A percentile compares a stretch with the other conserved stretches of the same genome.
These are phyloP conservation scores for Yarrowia sp. DNA, from an alignment of 805 yeast species.

Conservation along the genomic window DNA sequence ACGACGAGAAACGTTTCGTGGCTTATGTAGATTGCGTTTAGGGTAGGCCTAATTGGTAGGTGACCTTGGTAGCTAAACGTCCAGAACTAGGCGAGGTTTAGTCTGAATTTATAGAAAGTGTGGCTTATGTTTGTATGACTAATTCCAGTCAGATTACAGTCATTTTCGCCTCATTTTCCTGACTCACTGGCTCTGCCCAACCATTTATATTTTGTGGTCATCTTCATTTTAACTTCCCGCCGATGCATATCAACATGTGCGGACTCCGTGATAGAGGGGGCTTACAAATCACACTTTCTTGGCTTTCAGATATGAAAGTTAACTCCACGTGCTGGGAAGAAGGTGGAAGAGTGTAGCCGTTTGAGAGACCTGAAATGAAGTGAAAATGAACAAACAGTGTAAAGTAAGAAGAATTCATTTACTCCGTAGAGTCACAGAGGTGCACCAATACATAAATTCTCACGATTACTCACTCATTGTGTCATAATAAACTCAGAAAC, in stretches of 20 bases:
- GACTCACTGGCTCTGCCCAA: slow-evolving; percentile 8
- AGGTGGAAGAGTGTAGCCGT: too few species aligned
- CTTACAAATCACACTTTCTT: slow-evolving; percentile 4
- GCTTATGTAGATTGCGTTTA: slow-evolving; percentile 25
- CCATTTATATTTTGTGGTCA: neutral
- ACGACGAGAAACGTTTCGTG: slow-evolving; percentile 17
- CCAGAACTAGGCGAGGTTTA: neutral
- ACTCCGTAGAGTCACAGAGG: too few species aligned
- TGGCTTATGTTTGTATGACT: too few species aligned
- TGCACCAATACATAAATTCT: too few species aligned
- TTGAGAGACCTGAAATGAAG: too few species aligned
- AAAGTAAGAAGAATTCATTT: too few species aligned
- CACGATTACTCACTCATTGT: too few species aligned
- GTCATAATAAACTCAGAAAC: too few species aligned
- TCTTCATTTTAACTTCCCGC: neutral
- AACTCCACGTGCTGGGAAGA: neutral
- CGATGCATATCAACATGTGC: slow-evolving; percentile 5
- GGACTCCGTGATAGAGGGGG: slow-evolving; percentile 6
- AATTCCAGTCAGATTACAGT: too few species aligned
- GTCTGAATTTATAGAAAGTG: neutral
- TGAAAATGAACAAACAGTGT: too few species aligned
- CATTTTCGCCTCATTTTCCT: neutral
- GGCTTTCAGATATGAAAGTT: slow-evolving; percentile 1
- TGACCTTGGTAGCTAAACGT: neutral
- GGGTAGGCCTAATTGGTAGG: slow-evolving; percentile 2